These are phyloP conservation scores for Citrus sinensis DNA, from an alignment of 345 rosid genomes.

Conservation along the genomic window DVS_A1.0 CM039166.1:13401001-13401500, in stretches of 20 bases:
- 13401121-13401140: background rate
- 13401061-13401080: background rate
- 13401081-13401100: background rate
- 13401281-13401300: background rate
- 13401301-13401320: background rate
- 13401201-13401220: background rate
- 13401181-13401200: background rate
- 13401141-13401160: background rate
- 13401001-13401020: background rate
- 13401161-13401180: conserved; percentile 6
- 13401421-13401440: background rate
- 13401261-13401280: conserved; percentile 3
- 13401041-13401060: background rate
- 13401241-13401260: background rate
- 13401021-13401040: background rate
- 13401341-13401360: background rate
- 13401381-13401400: background rate
- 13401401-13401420: background rate
- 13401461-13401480: background rate
- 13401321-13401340: background rate
- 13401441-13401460: background rate
- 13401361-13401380: background rate
- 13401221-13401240: background rate
- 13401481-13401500: background rate
- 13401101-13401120: background rate